A percentile compares a stretch with the other conserved stretches of the same genome.
Evolutionary conservation across 2,329 filamentous ascomycete species (phyloP).

Genomic region (Botrytis galanthina): DNA sequence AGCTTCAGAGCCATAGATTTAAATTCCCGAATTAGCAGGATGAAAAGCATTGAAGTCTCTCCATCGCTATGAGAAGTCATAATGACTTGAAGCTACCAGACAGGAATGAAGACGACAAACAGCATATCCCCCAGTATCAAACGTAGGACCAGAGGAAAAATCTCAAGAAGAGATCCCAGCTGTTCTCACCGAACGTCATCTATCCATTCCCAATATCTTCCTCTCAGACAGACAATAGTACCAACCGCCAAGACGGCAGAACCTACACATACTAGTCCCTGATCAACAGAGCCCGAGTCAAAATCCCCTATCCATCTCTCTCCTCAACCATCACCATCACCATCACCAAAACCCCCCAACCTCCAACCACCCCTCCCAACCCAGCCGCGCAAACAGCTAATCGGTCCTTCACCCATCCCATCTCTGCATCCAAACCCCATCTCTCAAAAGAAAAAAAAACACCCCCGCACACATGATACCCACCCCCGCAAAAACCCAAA

Average conservation of each 20-base stretch:
- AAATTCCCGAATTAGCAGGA: not conserved
- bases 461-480: not conserved
- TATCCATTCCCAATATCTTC: not conserved
- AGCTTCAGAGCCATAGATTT: accelerated
- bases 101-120: not conserved
- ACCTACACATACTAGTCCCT: not conserved
- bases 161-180: not conserved
- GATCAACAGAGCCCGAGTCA: not conserved
- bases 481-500: not conserved
- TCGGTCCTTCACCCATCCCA: not conserved
- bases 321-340: not conserved
- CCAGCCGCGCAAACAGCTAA: not conserved
- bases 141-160: not conserved
- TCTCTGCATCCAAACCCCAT: not conserved
- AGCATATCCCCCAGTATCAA: not conserved
- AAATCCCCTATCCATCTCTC: not conserved
- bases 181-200: not conserved
- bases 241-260: not conserved
- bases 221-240: not conserved
- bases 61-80: not conserved
- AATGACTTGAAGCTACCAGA: not conserved
- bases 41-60: not conserved
- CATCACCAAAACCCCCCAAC: not conserved
- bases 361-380: not conserved
- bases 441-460: not conserved